A percentile compares a stretch with the other conserved stretches of the same genome.
Conservation (phyloP, 441 rosid genomes). For the Gossypium aridum region DNA sequence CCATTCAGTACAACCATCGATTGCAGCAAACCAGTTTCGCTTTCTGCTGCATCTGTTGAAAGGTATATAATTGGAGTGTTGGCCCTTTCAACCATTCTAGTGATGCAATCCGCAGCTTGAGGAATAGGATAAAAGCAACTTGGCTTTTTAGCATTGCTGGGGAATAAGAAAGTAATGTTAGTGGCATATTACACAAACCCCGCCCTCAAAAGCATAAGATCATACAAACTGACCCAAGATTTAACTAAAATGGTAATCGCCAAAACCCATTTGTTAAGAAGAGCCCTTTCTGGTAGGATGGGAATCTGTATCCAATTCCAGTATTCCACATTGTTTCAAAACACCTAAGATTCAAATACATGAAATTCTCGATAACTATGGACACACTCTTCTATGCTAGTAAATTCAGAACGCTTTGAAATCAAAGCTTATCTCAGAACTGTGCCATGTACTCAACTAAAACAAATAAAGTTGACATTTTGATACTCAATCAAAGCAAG, state of each 20-base stretch:
- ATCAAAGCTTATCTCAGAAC: neutral
- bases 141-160: conserved; percentile 79
- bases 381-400: neutral
- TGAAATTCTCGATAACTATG: neutral
- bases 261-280: neutral
- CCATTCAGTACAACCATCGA: conserved; percentile 59
- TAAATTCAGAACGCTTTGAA: neutral
- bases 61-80: conserved; percentile 69
- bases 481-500: neutral
- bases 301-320: neutral
- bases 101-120: conserved; percentile 88
- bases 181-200: neutral
- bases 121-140: conserved; percentile 94
- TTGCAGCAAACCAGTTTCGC: conserved; percentile 81
- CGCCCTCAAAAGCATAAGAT: neutral
- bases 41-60: conserved; percentile 92
- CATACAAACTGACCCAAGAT: neutral
- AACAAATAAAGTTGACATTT: neutral
- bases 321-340: neutral
- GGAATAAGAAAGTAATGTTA: conserved; percentile 19
- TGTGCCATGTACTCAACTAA: neutral
- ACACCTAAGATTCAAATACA: neutral
- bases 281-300: neutral
- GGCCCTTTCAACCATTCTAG: conserved; percentile 60
- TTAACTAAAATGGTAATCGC: neutral